phyloP scores from a whole-genome alignment of 164 flowering plant species.

The Vitis riparia region DNA sequence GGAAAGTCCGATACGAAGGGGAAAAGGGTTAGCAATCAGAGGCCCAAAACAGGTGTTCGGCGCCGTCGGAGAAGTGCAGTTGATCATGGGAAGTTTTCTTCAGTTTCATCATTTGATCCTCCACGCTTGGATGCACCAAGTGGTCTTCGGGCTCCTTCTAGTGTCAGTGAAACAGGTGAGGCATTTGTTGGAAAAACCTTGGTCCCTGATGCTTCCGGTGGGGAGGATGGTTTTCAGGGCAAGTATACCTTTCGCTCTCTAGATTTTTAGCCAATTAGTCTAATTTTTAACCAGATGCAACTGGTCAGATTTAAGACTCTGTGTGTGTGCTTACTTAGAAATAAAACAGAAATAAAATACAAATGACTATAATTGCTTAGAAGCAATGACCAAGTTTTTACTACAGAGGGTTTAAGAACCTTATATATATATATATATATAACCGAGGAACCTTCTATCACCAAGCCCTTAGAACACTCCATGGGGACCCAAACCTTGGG shows the following conservation, averaged over 20 bases:
- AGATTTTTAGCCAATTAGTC: not conserved
- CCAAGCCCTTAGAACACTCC: too few species aligned
- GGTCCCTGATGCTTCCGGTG: conserved; percentile 9
- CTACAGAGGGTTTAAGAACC: too few species aligned
- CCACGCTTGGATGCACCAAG: conserved; percentile 1
- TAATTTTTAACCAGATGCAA: too few species aligned
- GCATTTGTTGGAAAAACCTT: conserved; percentile 23
- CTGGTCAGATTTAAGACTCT: too few species aligned
- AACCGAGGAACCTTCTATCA: too few species aligned
- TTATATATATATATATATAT: too few species aligned
- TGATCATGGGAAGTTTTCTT: conserved; percentile 22
- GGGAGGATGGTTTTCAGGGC: conserved; percentile 14
- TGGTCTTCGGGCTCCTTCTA: conserved; percentile 13
- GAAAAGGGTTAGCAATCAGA: conserved; percentile 39
- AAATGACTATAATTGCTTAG: too few species aligned
- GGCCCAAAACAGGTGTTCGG: conserved; percentile 26
- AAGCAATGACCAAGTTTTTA: too few species aligned
- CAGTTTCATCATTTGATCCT: conserved; percentile 31
- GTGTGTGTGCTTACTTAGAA: too few species aligned
- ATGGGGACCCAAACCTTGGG: too few species aligned
- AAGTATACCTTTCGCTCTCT: conserved; percentile 2
- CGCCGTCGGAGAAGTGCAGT: conserved; percentile 30
- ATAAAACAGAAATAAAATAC: too few species aligned
- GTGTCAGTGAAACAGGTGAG: conserved; percentile 8
- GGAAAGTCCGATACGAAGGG: conserved; percentile 42